Evolutionary conservation across 768 basidiomycete genomes (phyloP), one percentile per base, ranked within the genome.

Genomic region (Termitomyces sp.): DNA sequence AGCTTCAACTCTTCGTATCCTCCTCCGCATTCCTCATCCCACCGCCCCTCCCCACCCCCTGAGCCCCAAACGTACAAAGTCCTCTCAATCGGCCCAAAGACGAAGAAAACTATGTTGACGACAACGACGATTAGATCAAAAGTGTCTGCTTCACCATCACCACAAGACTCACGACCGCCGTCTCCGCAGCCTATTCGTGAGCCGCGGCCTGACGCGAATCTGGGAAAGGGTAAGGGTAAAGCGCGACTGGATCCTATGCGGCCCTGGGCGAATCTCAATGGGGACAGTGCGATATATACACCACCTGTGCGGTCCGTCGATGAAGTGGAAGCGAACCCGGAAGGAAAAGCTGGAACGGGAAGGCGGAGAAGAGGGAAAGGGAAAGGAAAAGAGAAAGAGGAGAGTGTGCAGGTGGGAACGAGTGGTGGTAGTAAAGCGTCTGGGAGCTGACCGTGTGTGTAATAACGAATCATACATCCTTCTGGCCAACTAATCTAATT

Each of bases 31-130:
- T 47, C 60, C 3, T 53, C 47, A 19, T 46, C 56, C 7, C 54
- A 42, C 3, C 35, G 35, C 6, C 57, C 53, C 38, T 31, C 27
- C 19, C 61, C 54, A 57, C 61, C 46, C 2, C 65, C 71, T 23
- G 50, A 31, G 1, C 59, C 62, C 1, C 71, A 76, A 37, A 73
- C 76, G 5, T 80, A 79, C 57, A 82, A 79, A 63, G 80, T 84
- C 16, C 65, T 89, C 23, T 86, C 87, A 9, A 62, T 89, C 35
- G 79, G 80, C 54, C 71, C 75, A 10, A 69, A 77, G 56, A 80
- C 77, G 27, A 80, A 80, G 46, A 78, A 73, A 56, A 77, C 84
- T 21, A 77, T 70, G 1, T 73, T 89, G 5, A 77, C 83, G 2
- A 82, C 86, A 0, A 85, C 80, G 62, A 75, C 71, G 5, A 72